Percentiles rank a stretch among this genome's conserved stretches.
phyloP scores from a whole-genome alignment of 1,139 yeast species.

The Zygoascus sp. region DNA sequence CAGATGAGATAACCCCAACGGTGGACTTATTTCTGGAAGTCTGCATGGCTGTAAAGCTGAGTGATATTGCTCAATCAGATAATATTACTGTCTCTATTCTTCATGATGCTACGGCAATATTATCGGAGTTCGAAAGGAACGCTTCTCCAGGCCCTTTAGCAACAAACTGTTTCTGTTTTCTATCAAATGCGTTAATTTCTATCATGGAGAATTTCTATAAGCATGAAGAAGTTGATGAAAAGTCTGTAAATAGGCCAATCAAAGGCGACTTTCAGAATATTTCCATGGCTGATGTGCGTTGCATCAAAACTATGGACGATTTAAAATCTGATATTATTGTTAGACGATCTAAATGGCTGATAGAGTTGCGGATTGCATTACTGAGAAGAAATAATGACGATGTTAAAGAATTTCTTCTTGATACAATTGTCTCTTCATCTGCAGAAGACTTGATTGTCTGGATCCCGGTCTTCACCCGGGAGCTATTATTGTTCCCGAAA shows the following conservation, averaged over 20 bases:
- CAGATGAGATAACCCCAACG: neutral
- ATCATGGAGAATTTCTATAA: neutral
- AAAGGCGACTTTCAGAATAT: slow-evolving; percentile 4
- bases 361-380: neutral
- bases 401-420: neutral
- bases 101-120: slow-evolving; percentile 4
- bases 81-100: neutral
- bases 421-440: neutral
- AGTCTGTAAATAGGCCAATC: neutral
- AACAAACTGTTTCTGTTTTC: neutral
- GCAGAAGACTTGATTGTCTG: slow-evolving; percentile 7
- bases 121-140: neutral
- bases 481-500: neutral
- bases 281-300: neutral
- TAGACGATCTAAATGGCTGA: slow-evolving; percentile 7
- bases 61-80: neutral
- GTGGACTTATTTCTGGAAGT: neutral
- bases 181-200: neutral
- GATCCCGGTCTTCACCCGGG: slow-evolving; percentile 1
- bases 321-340: neutral
- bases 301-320: neutral
- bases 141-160: neutral
- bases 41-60: neutral
- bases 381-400: neutral
- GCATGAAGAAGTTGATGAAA: neutral